phyloP scores from a whole-genome alignment of 371 early-diverging fungal species.

The Chytridiales sp. region DNA sequence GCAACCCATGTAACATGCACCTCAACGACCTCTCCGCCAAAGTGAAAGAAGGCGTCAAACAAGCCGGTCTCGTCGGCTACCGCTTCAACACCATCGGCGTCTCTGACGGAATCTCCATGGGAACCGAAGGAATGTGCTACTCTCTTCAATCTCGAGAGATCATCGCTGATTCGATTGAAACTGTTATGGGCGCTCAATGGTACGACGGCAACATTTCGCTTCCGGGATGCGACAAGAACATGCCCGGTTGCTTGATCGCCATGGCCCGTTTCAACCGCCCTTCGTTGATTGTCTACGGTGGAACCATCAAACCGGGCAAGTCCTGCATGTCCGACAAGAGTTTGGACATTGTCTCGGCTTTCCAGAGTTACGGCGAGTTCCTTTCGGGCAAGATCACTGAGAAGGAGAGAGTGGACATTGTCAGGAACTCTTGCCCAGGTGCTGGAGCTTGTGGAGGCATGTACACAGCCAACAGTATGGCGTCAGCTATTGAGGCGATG shows the following conservation, averaged over 20 bases:
- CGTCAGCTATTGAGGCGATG: conserved; percentile 93
- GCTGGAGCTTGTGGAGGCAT: conserved; percentile 96
- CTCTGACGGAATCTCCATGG: conserved; percentile 95
- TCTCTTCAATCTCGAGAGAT: conserved; percentile 95
- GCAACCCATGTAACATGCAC: conserved; percentile 99
- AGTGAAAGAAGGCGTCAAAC: conserved; percentile 88
- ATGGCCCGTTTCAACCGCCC: conserved; percentile 95
- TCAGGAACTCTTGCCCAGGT: conserved; percentile 91
- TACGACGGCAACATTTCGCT: conserved; percentile 95
- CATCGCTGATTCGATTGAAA: conserved; percentile 98
- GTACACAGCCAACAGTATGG: conserved; percentile 99
- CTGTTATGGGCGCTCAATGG: conserved; percentile 95
- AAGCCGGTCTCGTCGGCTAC: conserved; percentile 87
- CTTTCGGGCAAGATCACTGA: conserved; percentile 86
- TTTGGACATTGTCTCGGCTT: conserved; percentile 92
- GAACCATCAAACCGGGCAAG: conserved; percentile 39
- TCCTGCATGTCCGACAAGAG: conserved; percentile 61
- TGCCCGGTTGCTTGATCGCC: conserved; percentile 96
- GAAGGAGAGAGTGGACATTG: conserved; percentile 78
- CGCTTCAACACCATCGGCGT: conserved; percentile 97
- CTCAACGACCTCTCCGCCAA: conserved; percentile 80
- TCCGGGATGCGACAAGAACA: conserved; percentile 97
- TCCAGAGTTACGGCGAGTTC: conserved; percentile 93
- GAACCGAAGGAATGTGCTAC: conserved; percentile 93
- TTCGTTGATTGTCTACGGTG: conserved; percentile 78